These are phyloP conservation scores for Fusarium hainanense DNA, from an alignment of 2,329 filamentous ascomycete genomes.

Conservation along the genomic window DNA sequence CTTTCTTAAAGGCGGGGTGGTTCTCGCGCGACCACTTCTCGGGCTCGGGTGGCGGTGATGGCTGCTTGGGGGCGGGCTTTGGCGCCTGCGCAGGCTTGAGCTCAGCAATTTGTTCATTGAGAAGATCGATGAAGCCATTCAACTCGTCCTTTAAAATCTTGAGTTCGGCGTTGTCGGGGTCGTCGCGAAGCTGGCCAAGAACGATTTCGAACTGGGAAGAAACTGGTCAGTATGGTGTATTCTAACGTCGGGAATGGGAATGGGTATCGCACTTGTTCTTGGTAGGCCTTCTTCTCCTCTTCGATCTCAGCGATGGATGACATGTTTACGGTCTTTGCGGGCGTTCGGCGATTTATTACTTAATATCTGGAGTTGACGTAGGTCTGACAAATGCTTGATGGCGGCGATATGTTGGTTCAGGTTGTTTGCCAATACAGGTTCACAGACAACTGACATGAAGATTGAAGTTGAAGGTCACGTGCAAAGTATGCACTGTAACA, in stretches of 20 bases:
- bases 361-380: background rate
- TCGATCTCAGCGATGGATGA: slow-evolving; percentile 57
- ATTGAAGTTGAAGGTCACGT: slow-evolving; percentile 35
- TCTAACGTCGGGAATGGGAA: background rate
- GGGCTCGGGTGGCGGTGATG: slow-evolving; percentile 65
- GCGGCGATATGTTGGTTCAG: slow-evolving; percentile 1
- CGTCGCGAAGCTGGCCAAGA: slow-evolving; percentile 78
- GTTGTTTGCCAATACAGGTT: slow-evolving; percentile 1
- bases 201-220: slow-evolving; percentile 78
- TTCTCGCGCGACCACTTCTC: slow-evolving; percentile 85
- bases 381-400: slow-evolving; percentile 4
- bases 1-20: slow-evolving; percentile 78
- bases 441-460: slow-evolving; percentile 8
- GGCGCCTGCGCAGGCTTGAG: slow-evolving; percentile 67
- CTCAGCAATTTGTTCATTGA: slow-evolving; percentile 84
- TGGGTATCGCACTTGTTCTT: slow-evolving; percentile 62
- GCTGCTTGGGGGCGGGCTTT: slow-evolving; percentile 58
- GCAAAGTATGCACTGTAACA: background rate
- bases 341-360: background rate
- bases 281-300: slow-evolving; percentile 64
- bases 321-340: slow-evolving; percentile 34
- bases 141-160: slow-evolving; percentile 82
- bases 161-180: slow-evolving; percentile 83
- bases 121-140: slow-evolving; percentile 81
- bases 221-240: slow-evolving; percentile 27